These are phyloP conservation scores for Bisporella sp. DNA, from an alignment of 2,329 filamentous ascomycete species.

Conservation along the genomic window DNA sequence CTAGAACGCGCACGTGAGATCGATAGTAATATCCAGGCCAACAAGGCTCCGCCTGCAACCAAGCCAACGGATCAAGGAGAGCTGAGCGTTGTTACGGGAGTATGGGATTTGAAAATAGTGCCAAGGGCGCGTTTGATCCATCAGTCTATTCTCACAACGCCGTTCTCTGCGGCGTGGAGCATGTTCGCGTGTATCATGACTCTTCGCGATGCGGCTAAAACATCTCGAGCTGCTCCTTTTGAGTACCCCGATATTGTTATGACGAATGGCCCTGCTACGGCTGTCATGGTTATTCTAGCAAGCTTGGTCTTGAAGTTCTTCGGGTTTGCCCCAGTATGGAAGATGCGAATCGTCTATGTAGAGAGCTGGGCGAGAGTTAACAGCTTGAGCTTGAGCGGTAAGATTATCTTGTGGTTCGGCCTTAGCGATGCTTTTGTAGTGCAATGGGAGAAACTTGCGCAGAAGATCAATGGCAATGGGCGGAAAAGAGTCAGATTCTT, in stretches of 20 bases:
- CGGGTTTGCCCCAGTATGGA: conserved; percentile 45
- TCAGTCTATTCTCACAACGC: conserved; percentile 69
- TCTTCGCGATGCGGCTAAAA: conserved; percentile 32
- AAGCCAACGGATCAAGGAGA: conserved; percentile 22
- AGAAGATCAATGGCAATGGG: conserved; percentile 17
- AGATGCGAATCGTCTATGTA: conserved; percentile 73
- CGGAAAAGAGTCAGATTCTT: conserved; percentile 21
- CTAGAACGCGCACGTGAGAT: conserved; percentile 57
- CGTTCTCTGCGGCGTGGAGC: conserved; percentile 59
- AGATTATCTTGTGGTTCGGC: conserved; percentile 55
- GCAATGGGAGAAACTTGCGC: conserved; percentile 57
- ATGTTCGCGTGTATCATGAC: conserved; percentile 55
- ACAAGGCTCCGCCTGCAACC: conserved; percentile 14
- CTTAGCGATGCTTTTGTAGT: conserved; percentile 76
- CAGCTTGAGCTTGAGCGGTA: conserved; percentile 77
- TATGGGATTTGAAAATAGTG: conserved; percentile 49
- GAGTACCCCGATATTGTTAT: conserved; percentile 67
- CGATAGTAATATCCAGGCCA: conserved; percentile 34
- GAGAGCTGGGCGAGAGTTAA: conserved; percentile 89
- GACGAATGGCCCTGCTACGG: conserved; percentile 84
- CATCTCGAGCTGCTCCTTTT: conserved; percentile 25
- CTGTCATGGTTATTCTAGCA: conserved; percentile 65
- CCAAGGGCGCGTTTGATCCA: conserved; percentile 75
- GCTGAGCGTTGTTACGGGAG: conserved; percentile 14
- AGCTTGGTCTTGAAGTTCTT: conserved; percentile 41